Conservation (phyloP, 345 rosid species). For the Citrus glauca region DNA sequence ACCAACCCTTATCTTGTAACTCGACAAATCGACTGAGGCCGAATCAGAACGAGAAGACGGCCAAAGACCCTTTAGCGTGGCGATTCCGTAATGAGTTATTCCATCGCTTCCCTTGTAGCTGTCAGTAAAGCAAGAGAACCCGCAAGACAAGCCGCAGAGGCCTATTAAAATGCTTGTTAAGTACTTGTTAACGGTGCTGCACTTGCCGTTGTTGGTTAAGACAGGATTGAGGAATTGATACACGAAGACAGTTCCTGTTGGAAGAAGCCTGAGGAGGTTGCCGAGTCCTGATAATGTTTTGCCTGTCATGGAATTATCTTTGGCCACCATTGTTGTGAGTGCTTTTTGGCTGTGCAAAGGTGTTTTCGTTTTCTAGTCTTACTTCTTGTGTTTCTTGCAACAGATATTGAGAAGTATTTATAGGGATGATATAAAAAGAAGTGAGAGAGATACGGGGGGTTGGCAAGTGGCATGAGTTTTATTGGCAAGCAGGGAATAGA, state of each 20-base stretch:
- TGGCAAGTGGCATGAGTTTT: background rate
- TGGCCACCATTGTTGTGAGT: background rate
- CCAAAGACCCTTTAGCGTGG: constrained; percentile 59
- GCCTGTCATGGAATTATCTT: constrained; percentile 30
- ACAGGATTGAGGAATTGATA: constrained; percentile 83
- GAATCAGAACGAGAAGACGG: constrained; percentile 27
- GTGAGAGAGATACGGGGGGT: background rate
- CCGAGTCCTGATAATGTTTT: constrained; percentile 51
- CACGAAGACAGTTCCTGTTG: constrained; percentile 80
- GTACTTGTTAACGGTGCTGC: constrained; percentile 49
- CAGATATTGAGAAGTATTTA: background rate
- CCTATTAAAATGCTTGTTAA: constrained; percentile 47
- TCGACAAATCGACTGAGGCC: constrained; percentile 41
- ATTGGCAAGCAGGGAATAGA: background rate
- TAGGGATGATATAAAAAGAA: no score
- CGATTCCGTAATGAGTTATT: constrained; percentile 52
- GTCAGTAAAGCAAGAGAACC: constrained; percentile 70
- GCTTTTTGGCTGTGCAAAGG: background rate
- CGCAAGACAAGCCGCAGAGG: constrained; percentile 65
- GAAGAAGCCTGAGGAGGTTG: constrained; percentile 79
- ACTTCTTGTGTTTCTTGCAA: background rate
- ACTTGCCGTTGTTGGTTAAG: constrained; percentile 64
- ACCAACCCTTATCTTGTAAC: constrained; percentile 43
- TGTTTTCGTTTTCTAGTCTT: background rate
- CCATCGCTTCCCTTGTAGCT: constrained; percentile 54